Percentiles rank a stretch among this genome's conserved stretches.
These are phyloP conservation scores for Lactarius psammicola DNA, from an alignment of 768 basidiomycete genomes.

Conservation along the genomic window DNA sequence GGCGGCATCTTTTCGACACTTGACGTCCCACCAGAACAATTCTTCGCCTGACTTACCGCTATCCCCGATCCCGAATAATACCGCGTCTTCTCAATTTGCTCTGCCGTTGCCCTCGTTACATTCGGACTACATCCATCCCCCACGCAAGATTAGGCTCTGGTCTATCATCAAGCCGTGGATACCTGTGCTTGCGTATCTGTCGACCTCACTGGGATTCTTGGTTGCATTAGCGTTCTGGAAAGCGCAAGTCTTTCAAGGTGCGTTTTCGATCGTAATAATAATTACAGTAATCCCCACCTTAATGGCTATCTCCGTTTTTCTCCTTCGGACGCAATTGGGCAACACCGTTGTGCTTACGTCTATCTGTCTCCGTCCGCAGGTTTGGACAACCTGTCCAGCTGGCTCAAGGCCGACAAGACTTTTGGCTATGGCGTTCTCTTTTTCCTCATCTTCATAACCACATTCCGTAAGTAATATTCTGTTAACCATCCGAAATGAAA, in stretches of 20 bases:
- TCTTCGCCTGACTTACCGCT: constrained; percentile 4
- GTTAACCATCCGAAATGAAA: constrained; percentile 26
- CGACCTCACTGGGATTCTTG: constrained; percentile 75
- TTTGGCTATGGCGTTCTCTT: constrained; percentile 80
- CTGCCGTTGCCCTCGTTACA: constrained; percentile 27
- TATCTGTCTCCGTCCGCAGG: constrained; percentile 42
- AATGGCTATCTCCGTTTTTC: constrained; percentile 23
- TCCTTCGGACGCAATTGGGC: constrained; percentile 17
- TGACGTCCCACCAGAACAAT: constrained; percentile 7
- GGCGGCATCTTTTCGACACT: constrained; percentile 17
- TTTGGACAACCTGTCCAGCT: constrained; percentile 77
- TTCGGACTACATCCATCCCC: constrained; percentile 26
- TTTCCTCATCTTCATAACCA: constrained; percentile 79
- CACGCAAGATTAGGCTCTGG: constrained; percentile 31
- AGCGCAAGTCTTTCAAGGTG: constrained; percentile 77
- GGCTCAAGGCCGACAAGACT: constrained; percentile 68
- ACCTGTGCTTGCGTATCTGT: constrained; percentile 72
- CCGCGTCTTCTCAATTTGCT: constrained; percentile 22
- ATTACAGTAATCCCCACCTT: constrained; percentile 13
- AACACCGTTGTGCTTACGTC: constrained; percentile 19
- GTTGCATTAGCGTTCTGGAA: constrained; percentile 83
- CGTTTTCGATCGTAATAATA: constrained; percentile 34
- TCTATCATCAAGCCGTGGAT: constrained; percentile 70
- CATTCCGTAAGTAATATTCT: constrained; percentile 63
- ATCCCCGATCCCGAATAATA: constrained; percentile 12